A percentile compares a stretch with the other conserved stretches of the same genome.
Evolutionary conservation across 75 land plant species (phyloP).

Genomic region (Pseudotsuga menziesii): DNA sequence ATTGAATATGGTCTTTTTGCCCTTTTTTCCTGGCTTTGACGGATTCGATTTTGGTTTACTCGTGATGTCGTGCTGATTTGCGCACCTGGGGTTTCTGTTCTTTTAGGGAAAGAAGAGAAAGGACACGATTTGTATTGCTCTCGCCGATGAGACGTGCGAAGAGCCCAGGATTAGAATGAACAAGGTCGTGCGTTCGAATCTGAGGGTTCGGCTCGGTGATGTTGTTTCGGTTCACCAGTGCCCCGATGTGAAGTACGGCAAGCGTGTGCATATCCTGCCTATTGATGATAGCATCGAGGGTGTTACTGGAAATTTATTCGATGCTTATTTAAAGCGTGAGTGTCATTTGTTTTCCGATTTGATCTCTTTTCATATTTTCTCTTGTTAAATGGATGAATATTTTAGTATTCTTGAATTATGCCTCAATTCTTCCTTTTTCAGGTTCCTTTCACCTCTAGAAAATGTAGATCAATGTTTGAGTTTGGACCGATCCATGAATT

Average conservation of each 20-base stretch:
- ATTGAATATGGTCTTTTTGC: background rate
- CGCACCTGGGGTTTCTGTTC: background rate
- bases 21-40: background rate
- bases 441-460: background rate
- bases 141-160: constrained; percentile 40
- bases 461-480: no score
- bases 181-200: constrained; percentile 38
- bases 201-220: constrained; percentile 32
- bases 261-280: constrained; percentile 36
- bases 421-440: no score
- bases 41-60: background rate
- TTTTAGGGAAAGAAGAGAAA: constrained; percentile 38
- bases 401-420: background rate
- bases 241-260: constrained; percentile 37
- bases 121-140: constrained; percentile 35
- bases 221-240: constrained; percentile 40
- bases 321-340: constrained; percentile 41
- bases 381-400: background rate
- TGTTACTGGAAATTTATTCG: constrained; percentile 36
- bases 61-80: background rate
- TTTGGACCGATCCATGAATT: no score
- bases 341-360: background rate
- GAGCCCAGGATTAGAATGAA: constrained; percentile 41
- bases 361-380: background rate
- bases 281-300: constrained; percentile 41